Evolutionary conservation across 176 grass and related monocot species (phyloP).

Genomic region (Aegilops umbellulata): DNA sequence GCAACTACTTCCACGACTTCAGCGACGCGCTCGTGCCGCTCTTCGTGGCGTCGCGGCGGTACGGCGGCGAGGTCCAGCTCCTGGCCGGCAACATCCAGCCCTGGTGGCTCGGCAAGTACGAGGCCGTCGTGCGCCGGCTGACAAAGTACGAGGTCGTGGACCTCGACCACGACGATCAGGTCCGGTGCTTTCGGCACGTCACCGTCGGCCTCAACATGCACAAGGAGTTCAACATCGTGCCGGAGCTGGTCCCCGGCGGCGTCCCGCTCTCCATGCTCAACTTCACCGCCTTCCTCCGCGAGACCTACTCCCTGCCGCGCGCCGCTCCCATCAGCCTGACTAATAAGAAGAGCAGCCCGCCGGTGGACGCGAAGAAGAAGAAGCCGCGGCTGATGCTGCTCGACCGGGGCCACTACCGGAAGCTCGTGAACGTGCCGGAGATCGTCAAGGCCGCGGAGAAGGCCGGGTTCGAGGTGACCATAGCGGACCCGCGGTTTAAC

Average conservation of each 20-base stretch:
- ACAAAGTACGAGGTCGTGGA: conserved; percentile 57
- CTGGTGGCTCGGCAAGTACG: conserved; percentile 87
- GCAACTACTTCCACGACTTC: conserved; percentile 93
- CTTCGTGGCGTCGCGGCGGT: conserved; percentile 54
- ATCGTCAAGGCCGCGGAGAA: conserved; percentile 42
- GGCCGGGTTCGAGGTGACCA: conserved; percentile 54
- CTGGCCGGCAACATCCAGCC: conserved; percentile 47
- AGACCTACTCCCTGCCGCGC: conserved; percentile 47
- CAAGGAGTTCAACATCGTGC: conserved; percentile 62
- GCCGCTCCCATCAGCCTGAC: background rate
- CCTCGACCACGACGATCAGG: conserved; percentile 37
- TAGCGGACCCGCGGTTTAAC: conserved; percentile 45
- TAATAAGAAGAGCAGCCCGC: background rate
- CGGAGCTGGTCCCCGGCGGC: conserved; percentile 31
- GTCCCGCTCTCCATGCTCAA: conserved; percentile 54
- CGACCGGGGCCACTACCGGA: conserved; percentile 45
- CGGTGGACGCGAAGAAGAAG: background rate
- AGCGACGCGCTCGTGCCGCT: conserved; percentile 76
- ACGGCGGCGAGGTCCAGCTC: conserved; percentile 56
- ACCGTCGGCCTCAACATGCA: conserved; percentile 51
- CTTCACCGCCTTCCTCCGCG: conserved; percentile 58
- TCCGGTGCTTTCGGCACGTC: conserved; percentile 56
- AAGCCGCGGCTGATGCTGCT: conserved; percentile 71
- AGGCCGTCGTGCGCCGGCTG: conserved; percentile 37
- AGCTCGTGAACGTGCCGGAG: conserved; percentile 53